Evolutionary conservation across 345 rosid genomes (phyloP), one percentile per base, ranked within the genome.

Genomic region (Lumnitzera littorea): DNA sequence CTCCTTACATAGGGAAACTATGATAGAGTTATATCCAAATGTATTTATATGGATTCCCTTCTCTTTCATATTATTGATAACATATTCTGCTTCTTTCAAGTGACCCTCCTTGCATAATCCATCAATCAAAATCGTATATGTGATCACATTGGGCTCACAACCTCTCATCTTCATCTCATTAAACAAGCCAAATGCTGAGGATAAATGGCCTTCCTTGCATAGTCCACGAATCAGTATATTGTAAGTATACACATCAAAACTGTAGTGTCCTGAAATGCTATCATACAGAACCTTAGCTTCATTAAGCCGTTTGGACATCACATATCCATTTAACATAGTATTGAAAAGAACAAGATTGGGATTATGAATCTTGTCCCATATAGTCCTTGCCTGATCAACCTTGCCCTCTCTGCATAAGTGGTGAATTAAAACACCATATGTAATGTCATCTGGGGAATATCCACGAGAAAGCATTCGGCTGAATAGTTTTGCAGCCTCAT

Each of bases 391-490:
- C 66, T 88, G 92, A 69, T 80, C 85, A 60, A 89, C 84, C 48
- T 68, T 72, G 11, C 91, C 85, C 0, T 64, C 54, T 74, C 71
- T 79, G 74, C 95, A 87, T 25, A 92, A 69, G 24, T 84, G 88
- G 46, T 84, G 75, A 85, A 85, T 74, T 51, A 91, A 69, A 63
- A 80, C 64, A 46, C 86, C 96, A 64, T 83, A 87, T 15, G 96
- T 85, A 20, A 74, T 15, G 59, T 69, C 84, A 70, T 82, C 78
- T 29, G 98, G 96, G 41, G 75, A 58, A 62, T 82, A 82, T 49
- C 89, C 96, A n/a, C 86, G 81, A 25, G 76, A 64, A 67, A 85
- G 80, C 94, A 89, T 87, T 63, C 96, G 81, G 58, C 85, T 87
- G 67, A 87, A 85, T 76, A 82, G 66, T 70, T 87, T 87, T 3